phyloP scores from a whole-genome alignment of 2,329 filamentous ascomycete species.

The Fusarium sulawesiense region DNA sequence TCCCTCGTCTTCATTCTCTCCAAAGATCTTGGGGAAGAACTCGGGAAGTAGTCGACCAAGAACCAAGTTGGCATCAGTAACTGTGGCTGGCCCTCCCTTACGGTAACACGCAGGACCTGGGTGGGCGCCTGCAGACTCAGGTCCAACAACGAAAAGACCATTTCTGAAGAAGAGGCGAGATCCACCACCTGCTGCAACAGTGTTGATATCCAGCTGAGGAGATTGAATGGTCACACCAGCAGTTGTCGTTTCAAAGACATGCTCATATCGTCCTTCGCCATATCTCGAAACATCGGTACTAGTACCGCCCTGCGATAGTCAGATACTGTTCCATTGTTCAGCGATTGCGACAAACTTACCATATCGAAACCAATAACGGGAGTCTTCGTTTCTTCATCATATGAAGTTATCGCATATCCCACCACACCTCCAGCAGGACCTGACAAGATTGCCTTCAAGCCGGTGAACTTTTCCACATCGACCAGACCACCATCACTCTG shows the following conservation, averaged over 20 bases:
- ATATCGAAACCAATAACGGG: conserved; percentile 97
- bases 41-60: conserved; percentile 86
- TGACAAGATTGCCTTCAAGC: conserved; percentile 85
- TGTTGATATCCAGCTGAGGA: conserved; percentile 94
- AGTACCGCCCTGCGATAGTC: conserved; percentile 72
- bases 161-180: conserved; percentile 89
- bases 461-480: conserved; percentile 84
- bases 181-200: conserved; percentile 89
- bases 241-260: conserved; percentile 93
- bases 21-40: conserved; percentile 96
- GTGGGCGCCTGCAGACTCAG: conserved; percentile 88
- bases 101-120: conserved; percentile 92
- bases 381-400: conserved; percentile 82
- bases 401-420: conserved; percentile 91
- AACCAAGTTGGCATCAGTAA: conserved; percentile 93
- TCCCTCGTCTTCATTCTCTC: conserved; percentile 84
- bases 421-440: conserved; percentile 95
- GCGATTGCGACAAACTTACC: conserved; percentile 52
- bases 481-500: conserved; percentile 82
- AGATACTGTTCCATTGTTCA: not conserved
- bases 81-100: conserved; percentile 87
- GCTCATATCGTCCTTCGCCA: conserved; percentile 86
- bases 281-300: conserved; percentile 92
- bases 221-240: conserved; percentile 95
- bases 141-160: conserved; percentile 89